phyloP scores from a whole-genome alignment of 208 protist genomes.

The Acanthamoeba castellanii region DNA sequence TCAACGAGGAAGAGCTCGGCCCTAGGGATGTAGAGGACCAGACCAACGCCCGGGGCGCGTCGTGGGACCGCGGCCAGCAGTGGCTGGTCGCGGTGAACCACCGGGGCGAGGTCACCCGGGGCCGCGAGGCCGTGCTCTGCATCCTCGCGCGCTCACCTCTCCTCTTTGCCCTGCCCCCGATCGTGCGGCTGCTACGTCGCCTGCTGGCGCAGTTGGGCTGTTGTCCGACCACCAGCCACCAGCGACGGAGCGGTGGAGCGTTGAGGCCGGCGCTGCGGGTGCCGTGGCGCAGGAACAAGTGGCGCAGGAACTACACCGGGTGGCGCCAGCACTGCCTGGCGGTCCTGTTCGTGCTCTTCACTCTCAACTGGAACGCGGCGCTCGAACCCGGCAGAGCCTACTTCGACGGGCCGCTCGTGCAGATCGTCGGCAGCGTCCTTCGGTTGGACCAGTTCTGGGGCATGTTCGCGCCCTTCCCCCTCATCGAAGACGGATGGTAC shows the following conservation, averaged over 20 bases:
- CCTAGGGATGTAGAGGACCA: too few relatives aligned
- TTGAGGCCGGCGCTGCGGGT: too few relatives aligned
- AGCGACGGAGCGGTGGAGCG: neutral
- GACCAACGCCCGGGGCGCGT: too few relatives aligned
- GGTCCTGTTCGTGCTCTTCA: slow-evolving; percentile 9
- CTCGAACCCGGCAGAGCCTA: neutral
- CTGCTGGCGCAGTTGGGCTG: neutral
- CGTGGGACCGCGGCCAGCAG: neutral
- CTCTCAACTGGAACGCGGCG: slow-evolving; percentile 3
- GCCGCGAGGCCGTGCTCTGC: neutral
- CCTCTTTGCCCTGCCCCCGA: neutral
- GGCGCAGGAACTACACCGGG: neutral
- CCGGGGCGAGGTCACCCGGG: neutral
- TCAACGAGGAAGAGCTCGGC: neutral
- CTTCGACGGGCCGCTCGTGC: neutral
- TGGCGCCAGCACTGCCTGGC: neutral
- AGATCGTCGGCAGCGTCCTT: neutral
- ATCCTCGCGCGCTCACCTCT: slow-evolving; percentile 18
- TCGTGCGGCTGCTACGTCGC: neutral
- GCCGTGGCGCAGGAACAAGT: neutral
- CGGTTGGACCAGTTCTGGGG: slow-evolving; percentile 2
- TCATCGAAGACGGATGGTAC: slow-evolving; percentile 7
- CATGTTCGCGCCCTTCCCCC: slow-evolving; percentile 10
- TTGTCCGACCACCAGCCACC: neutral
- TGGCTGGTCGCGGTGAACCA: neutral